Percentiles rank a stretch among this genome's conserved stretches.
Evolutionary conservation across 768 basidiomycete genomes (phyloP).

Genomic region (Calvatia gigantea): DNA sequence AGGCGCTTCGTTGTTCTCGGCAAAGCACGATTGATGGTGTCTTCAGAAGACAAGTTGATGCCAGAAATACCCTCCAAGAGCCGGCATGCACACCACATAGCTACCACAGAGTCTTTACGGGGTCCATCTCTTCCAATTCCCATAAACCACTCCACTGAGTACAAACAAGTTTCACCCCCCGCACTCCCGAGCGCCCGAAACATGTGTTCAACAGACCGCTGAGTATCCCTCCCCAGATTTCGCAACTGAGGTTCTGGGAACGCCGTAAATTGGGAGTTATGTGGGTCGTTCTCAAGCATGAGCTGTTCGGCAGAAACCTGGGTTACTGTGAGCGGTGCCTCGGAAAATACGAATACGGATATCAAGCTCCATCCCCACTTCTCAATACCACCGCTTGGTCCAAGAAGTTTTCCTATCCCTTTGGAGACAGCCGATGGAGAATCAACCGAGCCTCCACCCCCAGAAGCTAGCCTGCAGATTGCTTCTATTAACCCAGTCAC

Average conservation of each 20-base stretch:
- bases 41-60: constrained; percentile 36
- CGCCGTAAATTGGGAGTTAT: constrained; percentile 26
- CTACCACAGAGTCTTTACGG: constrained; percentile 52
- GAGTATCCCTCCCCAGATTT: constrained; percentile 48
- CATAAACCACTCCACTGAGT: constrained; percentile 81
- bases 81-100: constrained; percentile 81
- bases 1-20: constrained; percentile 44
- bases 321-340: constrained; percentile 47
- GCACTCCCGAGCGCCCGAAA: constrained; percentile 69
- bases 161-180: constrained; percentile 65
- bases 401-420: constrained; percentile 63
- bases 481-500: constrained; percentile 65
- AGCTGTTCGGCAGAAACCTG: constrained; percentile 48
- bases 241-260: constrained; percentile 64
- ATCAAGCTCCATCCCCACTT: constrained; percentile 91
- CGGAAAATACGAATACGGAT: constrained; percentile 70
- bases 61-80: constrained; percentile 70
- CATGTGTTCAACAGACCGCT: constrained; percentile 57
- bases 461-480: constrained; percentile 51
- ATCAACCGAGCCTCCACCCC: constrained; percentile 20
- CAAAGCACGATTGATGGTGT: constrained; percentile 21
- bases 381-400: constrained; percentile 81
- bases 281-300: constrained; percentile 51
- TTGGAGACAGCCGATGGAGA: constrained; percentile 39
- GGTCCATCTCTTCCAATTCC: constrained; percentile 45